Base-by-base conservation (phyloP, 2,329 filamentous ascomycete species). In the Stachybotrys chlorohalonatus region DNA sequence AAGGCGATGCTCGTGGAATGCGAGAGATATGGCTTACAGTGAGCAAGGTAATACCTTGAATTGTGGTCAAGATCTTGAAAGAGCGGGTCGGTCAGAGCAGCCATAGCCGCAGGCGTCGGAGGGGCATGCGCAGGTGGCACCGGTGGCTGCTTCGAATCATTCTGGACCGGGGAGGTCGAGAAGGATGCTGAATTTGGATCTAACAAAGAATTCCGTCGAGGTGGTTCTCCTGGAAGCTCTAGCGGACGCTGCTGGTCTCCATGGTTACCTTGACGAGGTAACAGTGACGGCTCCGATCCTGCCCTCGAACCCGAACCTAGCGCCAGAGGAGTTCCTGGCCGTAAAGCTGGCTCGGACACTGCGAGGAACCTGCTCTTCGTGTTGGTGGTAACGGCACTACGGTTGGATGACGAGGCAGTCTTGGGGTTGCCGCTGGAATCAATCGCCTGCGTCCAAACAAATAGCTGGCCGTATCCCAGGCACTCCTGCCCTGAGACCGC, bases 401-500 rank as follows among this genome's bases (percentile, higher is more conserved):
- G 46, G 46, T 24, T 47, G 11, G 17, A n/a, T n/a, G 46, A 16
- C 8, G 46, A 47, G 17, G 46, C 46, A 7, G 32, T 45, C 50
- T 68, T 68, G 63, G 72, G 72, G 59, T 76, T 78, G 31, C 77
- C 77, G 11, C 74, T 70, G 49, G 75, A 70, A 49, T 78, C 76
- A 55, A 79, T 75, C 53, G 75, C 75, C 55, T 76, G 71, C 53
- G 81, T 79, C 82, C 82, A 86, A 55, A 82, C 75, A 59, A 84
- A 79, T 50, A 84, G 67, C 62, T 77, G 78, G 57, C 79, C 81
- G 66, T 85, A 85, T 46, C 83, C 83, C 57, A 83, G 76, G 70
- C 83, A 86, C 60, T 80, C 73, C 64, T 80, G 73, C 31, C 80
- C 80, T 47, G 76, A 72, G 60, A 71, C 73, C 53, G 71, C 67